Percentiles rank a stretch among this genome's conserved stretches.
phyloP scores from a whole-genome alignment of 2,329 filamentous ascomycete species.

The Hymenoscyphus fraxineus region DNA sequence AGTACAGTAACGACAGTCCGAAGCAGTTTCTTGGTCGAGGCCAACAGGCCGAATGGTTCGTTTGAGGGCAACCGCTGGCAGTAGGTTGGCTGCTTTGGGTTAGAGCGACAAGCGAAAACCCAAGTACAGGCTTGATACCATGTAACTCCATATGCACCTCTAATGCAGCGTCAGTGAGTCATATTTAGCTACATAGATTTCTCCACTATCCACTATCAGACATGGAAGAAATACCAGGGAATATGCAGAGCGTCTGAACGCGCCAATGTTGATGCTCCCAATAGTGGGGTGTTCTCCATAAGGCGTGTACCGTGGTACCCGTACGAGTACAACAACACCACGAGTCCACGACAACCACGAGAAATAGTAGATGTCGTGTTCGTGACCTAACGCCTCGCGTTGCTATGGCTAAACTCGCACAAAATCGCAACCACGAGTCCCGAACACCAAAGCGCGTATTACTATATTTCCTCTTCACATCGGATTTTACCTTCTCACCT shows the following conservation, averaged over 20 bases:
- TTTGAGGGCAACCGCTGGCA: constrained; percentile 30
- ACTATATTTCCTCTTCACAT: constrained; percentile 4
- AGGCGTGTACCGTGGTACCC: background rate
- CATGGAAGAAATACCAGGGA: constrained; percentile 9
- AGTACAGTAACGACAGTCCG: constrained; percentile 16
- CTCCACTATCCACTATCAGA: constrained; percentile 1
- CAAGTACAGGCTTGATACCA: background rate
- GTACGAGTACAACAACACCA: background rate
- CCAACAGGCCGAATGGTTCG: constrained; percentile 32
- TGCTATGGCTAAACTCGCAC: constrained; percentile 6
- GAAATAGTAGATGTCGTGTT: constrained; percentile 1
- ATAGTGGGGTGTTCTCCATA: background rate
- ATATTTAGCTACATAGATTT: constrained; percentile 28
- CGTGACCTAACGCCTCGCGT: constrained; percentile 24
- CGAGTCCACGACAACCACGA: background rate
- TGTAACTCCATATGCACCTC: constrained; percentile 14
- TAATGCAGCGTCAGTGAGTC: constrained; percentile 34
- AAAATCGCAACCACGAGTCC: background rate
- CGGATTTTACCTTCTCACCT: constrained; percentile 6
- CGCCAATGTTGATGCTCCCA: constrained; percentile 2
- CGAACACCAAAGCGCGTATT: background rate
- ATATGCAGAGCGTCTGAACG: constrained; percentile 8
- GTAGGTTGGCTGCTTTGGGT: constrained; percentile 19
- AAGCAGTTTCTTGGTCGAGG: constrained; percentile 35
- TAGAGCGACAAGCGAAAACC: background rate